Evolutionary conservation across 257 asterid species (phyloP).

Genomic region (Solanum corneliomulleri): DNA sequence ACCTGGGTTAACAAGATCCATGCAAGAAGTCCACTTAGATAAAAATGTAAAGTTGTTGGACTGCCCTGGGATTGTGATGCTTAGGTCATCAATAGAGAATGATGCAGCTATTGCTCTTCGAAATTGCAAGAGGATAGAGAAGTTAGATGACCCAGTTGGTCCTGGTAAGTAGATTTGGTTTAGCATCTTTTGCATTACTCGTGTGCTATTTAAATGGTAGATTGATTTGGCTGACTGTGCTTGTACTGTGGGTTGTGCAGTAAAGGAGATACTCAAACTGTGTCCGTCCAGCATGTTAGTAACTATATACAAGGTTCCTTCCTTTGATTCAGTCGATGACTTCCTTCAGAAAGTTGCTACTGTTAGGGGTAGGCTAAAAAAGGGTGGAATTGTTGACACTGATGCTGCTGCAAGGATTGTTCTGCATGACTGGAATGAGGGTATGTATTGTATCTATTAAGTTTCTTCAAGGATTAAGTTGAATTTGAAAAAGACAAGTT

Average conservation of each 20-base stretch:
- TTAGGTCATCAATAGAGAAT: slow-evolving; percentile 49
- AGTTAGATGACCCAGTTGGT: slow-evolving; percentile 75
- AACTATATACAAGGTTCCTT: slow-evolving; percentile 58
- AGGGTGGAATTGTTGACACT: slow-evolving; percentile 80
- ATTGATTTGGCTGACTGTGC: neutral
- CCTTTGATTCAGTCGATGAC: slow-evolving; percentile 73
- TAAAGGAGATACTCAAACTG: slow-evolving; percentile 79
- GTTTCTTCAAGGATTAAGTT: neutral
- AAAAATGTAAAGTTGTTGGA: slow-evolving; percentile 77
- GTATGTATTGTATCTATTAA: slow-evolving; percentile 19
- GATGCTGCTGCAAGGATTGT: slow-evolving; percentile 85
- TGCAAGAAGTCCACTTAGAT: slow-evolving; percentile 93
- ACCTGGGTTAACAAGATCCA: slow-evolving; percentile 84
- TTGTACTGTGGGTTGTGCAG: slow-evolving; percentile 26
- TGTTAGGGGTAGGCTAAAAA: slow-evolving; percentile 76
- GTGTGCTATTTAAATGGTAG: neutral
- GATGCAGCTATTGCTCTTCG: slow-evolving; percentile 82
- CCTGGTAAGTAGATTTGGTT: slow-evolving; percentile 43
- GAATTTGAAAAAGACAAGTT: neutral
- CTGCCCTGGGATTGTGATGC: slow-evolving; percentile 95
- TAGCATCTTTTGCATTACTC: neutral
- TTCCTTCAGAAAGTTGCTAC: slow-evolving; percentile 84
- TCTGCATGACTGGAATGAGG: slow-evolving; percentile 94
- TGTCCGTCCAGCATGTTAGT: slow-evolving; percentile 64
- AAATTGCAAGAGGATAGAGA: slow-evolving; percentile 92